A percentile compares a stretch with the other conserved stretches of the same genome.
These are phyloP conservation scores for Ceratocystis destructans DNA, from an alignment of 2,329 filamentous ascomycete genomes.

Conservation along the genomic window DNA sequence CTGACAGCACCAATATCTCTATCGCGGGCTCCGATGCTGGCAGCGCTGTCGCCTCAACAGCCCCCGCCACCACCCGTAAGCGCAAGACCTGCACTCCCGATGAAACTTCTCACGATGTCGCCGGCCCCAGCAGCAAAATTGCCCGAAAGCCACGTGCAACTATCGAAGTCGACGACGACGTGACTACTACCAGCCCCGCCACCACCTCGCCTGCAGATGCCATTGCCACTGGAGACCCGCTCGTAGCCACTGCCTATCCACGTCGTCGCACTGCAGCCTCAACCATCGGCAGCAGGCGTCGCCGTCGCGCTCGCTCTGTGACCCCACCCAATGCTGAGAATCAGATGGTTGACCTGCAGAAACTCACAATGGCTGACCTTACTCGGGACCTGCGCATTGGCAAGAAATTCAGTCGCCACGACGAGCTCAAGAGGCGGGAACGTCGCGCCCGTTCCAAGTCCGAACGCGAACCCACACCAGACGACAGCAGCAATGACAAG, in stretches of 20 bases:
- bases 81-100: neutral
- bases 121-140: slow-evolving; percentile 4
- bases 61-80: slow-evolving; percentile 2
- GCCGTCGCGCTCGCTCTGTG: slow-evolving; percentile 32
- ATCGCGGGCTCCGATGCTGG: slow-evolving; percentile 14
- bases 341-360: slow-evolving; percentile 49
- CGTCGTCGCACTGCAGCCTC: neutral
- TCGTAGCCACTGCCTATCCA: slow-evolving; percentile 20
- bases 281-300: slow-evolving; percentile 18
- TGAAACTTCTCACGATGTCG: neutral
- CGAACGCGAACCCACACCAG: slow-evolving; percentile 21
- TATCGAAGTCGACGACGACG: slow-evolving; percentile 16
- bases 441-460: slow-evolving; percentile 28
- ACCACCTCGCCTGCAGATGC: slow-evolving; percentile 4
- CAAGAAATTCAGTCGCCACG: slow-evolving; percentile 60
- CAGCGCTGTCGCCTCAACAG: neutral
- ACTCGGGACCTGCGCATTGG: slow-evolving; percentile 57
- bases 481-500: slow-evolving; percentile 28
- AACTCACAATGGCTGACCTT: slow-evolving; percentile 59
- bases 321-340: slow-evolving; percentile 52
- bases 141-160: slow-evolving; percentile 24
- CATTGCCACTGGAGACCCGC: no score
- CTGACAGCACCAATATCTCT: slow-evolving; percentile 12
- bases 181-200: slow-evolving; percentile 19
- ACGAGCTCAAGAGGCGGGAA: slow-evolving; percentile 57